Evolutionary conservation across 805 yeast species (phyloP).

Genomic region (Ascoidea tarda): DNA sequence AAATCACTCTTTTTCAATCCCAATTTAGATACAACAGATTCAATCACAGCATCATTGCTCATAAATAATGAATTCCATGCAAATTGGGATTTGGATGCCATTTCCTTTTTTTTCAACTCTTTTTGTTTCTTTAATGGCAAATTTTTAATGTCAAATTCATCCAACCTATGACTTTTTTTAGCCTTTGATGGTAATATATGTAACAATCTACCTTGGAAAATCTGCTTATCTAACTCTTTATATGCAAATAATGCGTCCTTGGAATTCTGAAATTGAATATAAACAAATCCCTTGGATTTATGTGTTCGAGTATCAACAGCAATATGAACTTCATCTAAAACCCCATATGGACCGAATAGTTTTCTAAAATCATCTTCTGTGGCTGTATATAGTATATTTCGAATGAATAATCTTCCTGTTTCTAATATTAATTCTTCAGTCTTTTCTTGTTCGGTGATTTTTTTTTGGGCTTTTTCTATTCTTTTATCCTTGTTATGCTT

Average conservation of each 20-base stretch:
- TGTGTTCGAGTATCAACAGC: conserved; percentile 88
- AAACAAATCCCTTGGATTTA: conserved; percentile 85
- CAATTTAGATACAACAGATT: conserved; percentile 71
- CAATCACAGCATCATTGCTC: conserved; percentile 85
- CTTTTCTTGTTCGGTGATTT: conserved; percentile 29
- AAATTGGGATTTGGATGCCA: conserved; percentile 77
- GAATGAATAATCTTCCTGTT: conserved; percentile 75
- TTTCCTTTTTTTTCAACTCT: conserved; percentile 69
- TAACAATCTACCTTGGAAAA: conserved; percentile 85
- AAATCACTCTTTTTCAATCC: conserved; percentile 76
- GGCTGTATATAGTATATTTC: conserved; percentile 73
- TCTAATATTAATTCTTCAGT: conserved; percentile 35
- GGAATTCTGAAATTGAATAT: conserved; percentile 54
- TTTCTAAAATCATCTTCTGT: conserved; percentile 64
- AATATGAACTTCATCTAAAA: conserved; percentile 76
- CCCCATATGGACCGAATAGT: conserved; percentile 57
- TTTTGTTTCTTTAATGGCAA: conserved; percentile 86
- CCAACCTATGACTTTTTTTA: conserved; percentile 70
- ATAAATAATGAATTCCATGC: conserved; percentile 91
- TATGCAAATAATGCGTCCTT: conserved; percentile 70
- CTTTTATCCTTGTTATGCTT: conserved; percentile 3
- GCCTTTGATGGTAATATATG: conserved; percentile 81
- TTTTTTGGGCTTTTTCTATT: conserved; percentile 13
- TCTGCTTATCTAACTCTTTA: conserved; percentile 63
- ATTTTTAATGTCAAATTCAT: conserved; percentile 83